These are phyloP conservation scores for Leucosporidium creatinivorum DNA, from an alignment of 768 basidiomycete genomes.

Conservation along the genomic window DNA sequence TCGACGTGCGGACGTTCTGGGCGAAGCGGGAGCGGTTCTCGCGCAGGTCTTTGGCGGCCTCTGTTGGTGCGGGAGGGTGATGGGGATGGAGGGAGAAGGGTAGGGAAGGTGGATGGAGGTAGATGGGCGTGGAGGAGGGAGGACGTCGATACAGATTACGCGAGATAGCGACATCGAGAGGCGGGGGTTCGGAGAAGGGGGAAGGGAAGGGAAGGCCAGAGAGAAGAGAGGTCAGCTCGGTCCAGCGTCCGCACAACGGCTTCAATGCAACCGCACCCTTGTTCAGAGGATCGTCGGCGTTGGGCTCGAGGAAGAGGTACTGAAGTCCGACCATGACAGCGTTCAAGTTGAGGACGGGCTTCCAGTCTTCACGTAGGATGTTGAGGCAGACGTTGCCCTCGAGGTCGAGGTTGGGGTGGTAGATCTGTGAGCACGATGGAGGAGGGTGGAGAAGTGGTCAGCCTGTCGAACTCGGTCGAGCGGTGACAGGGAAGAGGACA, in stretches of 20 bases:
- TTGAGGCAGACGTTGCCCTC: slow-evolving; percentile 98
- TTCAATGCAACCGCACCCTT: slow-evolving; percentile 59
- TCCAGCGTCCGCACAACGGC: neutral
- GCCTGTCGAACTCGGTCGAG: neutral
- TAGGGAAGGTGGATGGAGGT: too few relatives aligned
- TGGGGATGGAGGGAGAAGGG: too few relatives aligned
- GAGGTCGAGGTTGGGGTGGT: slow-evolving; percentile 96
- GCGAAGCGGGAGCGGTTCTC: slow-evolving; percentile 77
- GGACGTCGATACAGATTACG: too few relatives aligned
- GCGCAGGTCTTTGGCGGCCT: slow-evolving; percentile 90
- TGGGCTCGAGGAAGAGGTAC: slow-evolving; percentile 96
- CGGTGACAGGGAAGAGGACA: neutral
- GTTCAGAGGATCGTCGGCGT: slow-evolving; percentile 96
- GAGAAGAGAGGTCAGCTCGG: neutral
- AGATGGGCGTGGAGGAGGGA: neutral
- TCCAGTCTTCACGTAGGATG: slow-evolving; percentile 99
- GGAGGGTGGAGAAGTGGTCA: neutral
- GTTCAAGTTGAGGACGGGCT: slow-evolving; percentile 93
- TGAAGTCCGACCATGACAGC: slow-evolving; percentile 98
- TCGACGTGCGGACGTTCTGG: slow-evolving; percentile 74
- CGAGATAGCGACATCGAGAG: too few relatives aligned
- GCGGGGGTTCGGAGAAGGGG: too few relatives aligned
- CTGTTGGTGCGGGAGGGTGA: slow-evolving; percentile 46
- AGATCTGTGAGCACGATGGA: slow-evolving; percentile 57
- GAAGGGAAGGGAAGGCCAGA: neutral